Evolutionary conservation across 2,329 filamentous ascomycete species (phyloP).

Genomic region (Exophiala calicioides): DNA sequence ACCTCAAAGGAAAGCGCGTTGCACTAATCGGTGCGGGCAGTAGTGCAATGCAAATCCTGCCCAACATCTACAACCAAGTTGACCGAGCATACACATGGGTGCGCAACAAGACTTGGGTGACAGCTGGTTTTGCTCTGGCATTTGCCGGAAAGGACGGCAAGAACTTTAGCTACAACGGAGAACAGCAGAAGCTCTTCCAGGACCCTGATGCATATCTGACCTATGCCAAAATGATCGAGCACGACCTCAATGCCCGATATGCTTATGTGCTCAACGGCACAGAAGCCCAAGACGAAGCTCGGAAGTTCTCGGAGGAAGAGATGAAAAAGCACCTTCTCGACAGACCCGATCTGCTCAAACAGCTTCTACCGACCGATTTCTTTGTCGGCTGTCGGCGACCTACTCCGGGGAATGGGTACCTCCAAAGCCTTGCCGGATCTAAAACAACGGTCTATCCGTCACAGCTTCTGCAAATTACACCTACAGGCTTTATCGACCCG

Average conservation of each 20-base stretch:
- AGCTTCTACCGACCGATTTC: slow-evolving; percentile 32
- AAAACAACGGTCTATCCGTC: slow-evolving; percentile 18
- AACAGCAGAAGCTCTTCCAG: slow-evolving; percentile 25
- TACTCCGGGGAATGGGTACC: slow-evolving; percentile 31
- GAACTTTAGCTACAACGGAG: slow-evolving; percentile 26
- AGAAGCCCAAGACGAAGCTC: slow-evolving; percentile 11
- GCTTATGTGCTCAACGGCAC: slow-evolving; percentile 22
- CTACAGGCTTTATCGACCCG: slow-evolving; percentile 24
- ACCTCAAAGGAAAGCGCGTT: slow-evolving; percentile 31
- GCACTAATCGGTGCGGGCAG: slow-evolving; percentile 32
- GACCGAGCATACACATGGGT: slow-evolving; percentile 35
- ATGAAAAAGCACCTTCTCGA: slow-evolving; percentile 31
- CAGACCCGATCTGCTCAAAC: slow-evolving; percentile 27
- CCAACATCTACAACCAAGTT: slow-evolving; percentile 43
- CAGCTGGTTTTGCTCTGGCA: slow-evolving; percentile 25
- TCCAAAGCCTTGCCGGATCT: slow-evolving; percentile 19
- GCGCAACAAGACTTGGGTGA: slow-evolving; percentile 36
- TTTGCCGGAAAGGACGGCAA: slow-evolving; percentile 29
- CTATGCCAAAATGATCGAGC: slow-evolving; percentile 29
- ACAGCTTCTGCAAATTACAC: slow-evolving; percentile 21
- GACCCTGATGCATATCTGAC: slow-evolving; percentile 23
- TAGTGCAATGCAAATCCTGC: slow-evolving; percentile 34
- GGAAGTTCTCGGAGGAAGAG: slow-evolving; percentile 21
- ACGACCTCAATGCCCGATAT: slow-evolving; percentile 26
- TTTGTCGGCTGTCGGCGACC: slow-evolving; percentile 32